Conservation (phyloP, 441 rosid species). For the Populus hybrid region DNA sequence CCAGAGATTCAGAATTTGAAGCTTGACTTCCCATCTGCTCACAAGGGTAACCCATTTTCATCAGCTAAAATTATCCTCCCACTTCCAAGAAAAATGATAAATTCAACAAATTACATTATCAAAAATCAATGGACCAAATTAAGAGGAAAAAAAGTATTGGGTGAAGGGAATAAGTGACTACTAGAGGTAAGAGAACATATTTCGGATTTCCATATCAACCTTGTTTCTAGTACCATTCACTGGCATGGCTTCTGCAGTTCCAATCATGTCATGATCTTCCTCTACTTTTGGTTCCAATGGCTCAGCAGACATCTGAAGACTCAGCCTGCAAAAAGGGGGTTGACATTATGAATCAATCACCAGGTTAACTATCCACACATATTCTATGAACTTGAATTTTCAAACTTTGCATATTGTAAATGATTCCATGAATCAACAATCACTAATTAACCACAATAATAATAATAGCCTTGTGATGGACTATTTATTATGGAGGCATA, state of each 20-base stretch:
- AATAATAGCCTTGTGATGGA: not conserved
- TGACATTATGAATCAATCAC: not conserved
- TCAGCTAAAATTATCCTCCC: not conserved
- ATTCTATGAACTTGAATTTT: not conserved
- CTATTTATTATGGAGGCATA: not conserved
- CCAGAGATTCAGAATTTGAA: slow-evolving; percentile 46
- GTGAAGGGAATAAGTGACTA: not conserved
- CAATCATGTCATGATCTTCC: slow-evolving; percentile 30
- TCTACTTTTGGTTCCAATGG: slow-evolving; percentile 29
- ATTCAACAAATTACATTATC: slow-evolving; percentile 1
- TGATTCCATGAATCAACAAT: not conserved
- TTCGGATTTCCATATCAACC: slow-evolving; percentile 38
- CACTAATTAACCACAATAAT: not conserved
- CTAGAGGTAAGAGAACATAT: slow-evolving; percentile 8
- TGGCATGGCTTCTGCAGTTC: slow-evolving; percentile 38
- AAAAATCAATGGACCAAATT: slow-evolving; percentile 3
- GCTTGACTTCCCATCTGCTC: slow-evolving; percentile 48
- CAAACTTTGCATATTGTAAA: not conserved
- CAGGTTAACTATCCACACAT: not conserved
- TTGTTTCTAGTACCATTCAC: slow-evolving; percentile 50
- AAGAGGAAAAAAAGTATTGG: not conserved
- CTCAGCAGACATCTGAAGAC: slow-evolving; percentile 40
- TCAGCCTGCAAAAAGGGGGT: slow-evolving; percentile 44
- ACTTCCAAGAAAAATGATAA: slow-evolving; percentile 5
- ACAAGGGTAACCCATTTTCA: slow-evolving; percentile 23